Base-by-base conservation (phyloP, 352 stramenopile genomes). In the Phytophthora constricta region DNA sequence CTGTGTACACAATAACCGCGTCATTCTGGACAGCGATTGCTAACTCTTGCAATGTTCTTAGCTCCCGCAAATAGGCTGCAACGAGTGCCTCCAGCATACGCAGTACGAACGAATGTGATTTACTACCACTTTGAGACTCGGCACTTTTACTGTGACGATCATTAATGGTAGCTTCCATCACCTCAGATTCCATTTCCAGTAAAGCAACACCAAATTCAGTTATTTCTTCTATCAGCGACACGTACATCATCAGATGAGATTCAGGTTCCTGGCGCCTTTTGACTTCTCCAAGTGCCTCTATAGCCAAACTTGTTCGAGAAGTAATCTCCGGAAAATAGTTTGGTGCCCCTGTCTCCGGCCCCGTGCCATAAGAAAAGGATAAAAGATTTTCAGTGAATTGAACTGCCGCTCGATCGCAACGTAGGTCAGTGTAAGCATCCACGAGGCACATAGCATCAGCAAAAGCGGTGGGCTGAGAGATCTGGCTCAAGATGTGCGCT, bases 341-440 rank as follows among this genome's bases (percentile, higher is more conserved):
- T 8, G 34, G 0, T 37, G 7, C 31, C 13, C 31, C 31, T 13
- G 7, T 37, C 31, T 37, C 13, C 31, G 31, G n/a, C n/a, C n/a
- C 20, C 10, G 27, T 33, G 20, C 19, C 37, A 61, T 37, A 41
- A 22, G 50, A 58, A 27, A 76, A 62, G 4, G 60, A 76, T 8
- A 91, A 62, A 37, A 93, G 55, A 19, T 93, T 93, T 58, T 91
- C 82, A 5, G 89, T 78, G 45, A 81, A 91, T 42, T 77, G 68
- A 25, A 89, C 62, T n/a, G 62, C 78, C 22, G 76, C 85, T 9
- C 81, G 77, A 37, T 89, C 79, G 11, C 72, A 79, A 23, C 53
- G 70, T 7, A 92, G 33, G 34, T 86, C 70, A 26, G 66, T 84
- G 65, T 87, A 89, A 0, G 77, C 82, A 58, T 88, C 76, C 28